A percentile compares a stretch with the other conserved stretches of the same genome.
Evolutionary conservation across 1,284 basidiomycete species (phyloP).

Genomic region (Ceratobasidium sp.): DNA sequence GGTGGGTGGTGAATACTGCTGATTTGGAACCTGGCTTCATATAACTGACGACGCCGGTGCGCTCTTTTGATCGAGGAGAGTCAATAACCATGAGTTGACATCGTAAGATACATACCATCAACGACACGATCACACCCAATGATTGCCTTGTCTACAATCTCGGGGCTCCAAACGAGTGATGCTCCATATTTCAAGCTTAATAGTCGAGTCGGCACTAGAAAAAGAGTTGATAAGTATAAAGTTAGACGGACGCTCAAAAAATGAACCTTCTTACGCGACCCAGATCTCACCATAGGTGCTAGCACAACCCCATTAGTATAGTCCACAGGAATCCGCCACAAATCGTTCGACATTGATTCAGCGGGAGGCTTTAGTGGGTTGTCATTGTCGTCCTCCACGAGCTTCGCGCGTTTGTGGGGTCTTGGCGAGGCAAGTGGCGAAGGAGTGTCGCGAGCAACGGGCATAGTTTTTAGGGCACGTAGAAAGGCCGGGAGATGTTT

Average conservation of each 20-base stretch:
- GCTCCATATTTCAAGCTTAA: constrained; percentile 95
- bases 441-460: constrained; percentile 10
- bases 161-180: constrained; percentile 96
- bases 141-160: constrained; percentile 97
- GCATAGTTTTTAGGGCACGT: constrained; percentile 10
- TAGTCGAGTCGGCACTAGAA: constrained; percentile 82
- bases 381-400: neutral
- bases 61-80: constrained; percentile 64
- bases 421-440: constrained; percentile 28
- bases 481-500: neutral
- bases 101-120: constrained; percentile 73
- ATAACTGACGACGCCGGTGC: constrained; percentile 92
- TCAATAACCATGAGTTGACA: neutral
- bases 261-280: constrained; percentile 73
- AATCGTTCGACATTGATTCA: neutral
- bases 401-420: constrained; percentile 26
- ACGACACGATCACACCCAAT: constrained; percentile 86
- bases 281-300: constrained; percentile 96
- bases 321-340: constrained; percentile 44
- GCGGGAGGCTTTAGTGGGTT: neutral
- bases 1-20: constrained; percentile 93
- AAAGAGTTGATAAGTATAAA: constrained; percentile 24
- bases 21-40: constrained; percentile 74
- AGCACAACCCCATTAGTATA: constrained; percentile 86
- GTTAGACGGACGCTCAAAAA: constrained; percentile 28